phyloP scores from a whole-genome alignment of 2,329 filamentous ascomycete genomes.

The Sclerotinia minor region DNA sequence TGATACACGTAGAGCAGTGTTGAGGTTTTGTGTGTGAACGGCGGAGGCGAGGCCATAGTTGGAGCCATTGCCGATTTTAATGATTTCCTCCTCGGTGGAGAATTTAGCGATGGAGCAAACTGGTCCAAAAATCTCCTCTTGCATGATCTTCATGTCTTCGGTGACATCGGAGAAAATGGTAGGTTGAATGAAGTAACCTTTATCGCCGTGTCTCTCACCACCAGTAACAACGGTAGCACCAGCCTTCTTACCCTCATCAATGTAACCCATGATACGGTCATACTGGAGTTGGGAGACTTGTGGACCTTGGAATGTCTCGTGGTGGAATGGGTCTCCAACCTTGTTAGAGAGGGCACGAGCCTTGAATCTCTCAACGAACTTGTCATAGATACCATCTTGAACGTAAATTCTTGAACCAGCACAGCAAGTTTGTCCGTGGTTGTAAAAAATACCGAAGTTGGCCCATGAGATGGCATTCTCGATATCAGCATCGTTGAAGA shows the following conservation, averaged over 20 bases:
- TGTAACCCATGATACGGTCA: slow-evolving; percentile 68
- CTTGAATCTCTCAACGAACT: slow-evolving; percentile 67
- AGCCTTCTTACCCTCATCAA: slow-evolving; percentile 63
- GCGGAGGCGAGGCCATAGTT: slow-evolving; percentile 69
- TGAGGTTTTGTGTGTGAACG: slow-evolving; percentile 67
- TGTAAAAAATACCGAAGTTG: slow-evolving; percentile 51
- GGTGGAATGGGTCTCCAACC: slow-evolving; percentile 66
- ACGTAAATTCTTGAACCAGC: slow-evolving; percentile 69
- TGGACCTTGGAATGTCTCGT: slow-evolving; percentile 69
- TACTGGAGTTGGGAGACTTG: slow-evolving; percentile 70
- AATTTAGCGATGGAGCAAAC: slow-evolving; percentile 72
- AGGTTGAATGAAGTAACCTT: slow-evolving; percentile 72
- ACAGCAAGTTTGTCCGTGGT: slow-evolving; percentile 51
- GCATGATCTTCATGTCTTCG: slow-evolving; percentile 71
- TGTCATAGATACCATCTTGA: slow-evolving; percentile 68
- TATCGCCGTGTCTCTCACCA: slow-evolving; percentile 63
- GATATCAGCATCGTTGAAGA: slow-evolving; percentile 62
- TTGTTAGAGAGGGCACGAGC: slow-evolving; percentile 62
- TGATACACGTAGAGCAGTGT: slow-evolving; percentile 66
- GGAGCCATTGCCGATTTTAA: slow-evolving; percentile 62
- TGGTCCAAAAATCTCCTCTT: slow-evolving; percentile 74
- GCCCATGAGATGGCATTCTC: slow-evolving; percentile 64
- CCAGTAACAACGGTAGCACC: slow-evolving; percentile 65
- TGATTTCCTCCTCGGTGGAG: slow-evolving; percentile 65
- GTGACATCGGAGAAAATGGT: slow-evolving; percentile 72